Evolutionary conservation across 2,329 filamentous ascomycete genomes (phyloP).

Genomic region (Fusarium coffeatum): DNA sequence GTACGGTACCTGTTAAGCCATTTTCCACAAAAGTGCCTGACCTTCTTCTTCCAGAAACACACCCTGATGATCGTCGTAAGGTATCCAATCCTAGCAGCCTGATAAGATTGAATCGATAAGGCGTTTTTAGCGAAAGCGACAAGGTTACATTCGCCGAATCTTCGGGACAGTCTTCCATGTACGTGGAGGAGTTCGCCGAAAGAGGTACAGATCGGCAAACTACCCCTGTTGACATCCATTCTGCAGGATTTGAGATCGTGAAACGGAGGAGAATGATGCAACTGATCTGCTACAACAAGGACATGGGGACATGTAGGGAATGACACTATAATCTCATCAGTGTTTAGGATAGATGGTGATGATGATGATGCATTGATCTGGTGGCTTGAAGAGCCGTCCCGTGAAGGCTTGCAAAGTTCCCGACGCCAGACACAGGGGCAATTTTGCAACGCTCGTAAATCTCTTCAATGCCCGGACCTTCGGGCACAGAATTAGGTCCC

Average conservation of each 20-base stretch:
- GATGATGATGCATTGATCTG: too few relatives aligned
- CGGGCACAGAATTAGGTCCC: not conserved
- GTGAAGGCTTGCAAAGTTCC: not conserved
- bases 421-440: not conserved
- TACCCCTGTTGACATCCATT: not conserved
- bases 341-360: too few relatives aligned
- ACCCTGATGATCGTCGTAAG: not conserved
- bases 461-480: not conserved
- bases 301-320: too few relatives aligned
- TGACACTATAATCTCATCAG: too few relatives aligned
- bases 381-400: not conserved
- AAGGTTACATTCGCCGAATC: not conserved
- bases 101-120: not conserved
- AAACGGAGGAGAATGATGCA: not conserved
- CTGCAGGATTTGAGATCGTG: not conserved
- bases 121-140: not conserved
- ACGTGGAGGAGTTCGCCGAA: not conserved
- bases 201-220: not conserved
- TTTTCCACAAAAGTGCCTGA: not conserved
- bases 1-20: not conserved
- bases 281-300: conserved; percentile 2
- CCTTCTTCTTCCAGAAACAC: not conserved
- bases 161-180: not conserved
- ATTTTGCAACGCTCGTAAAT: not conserved
- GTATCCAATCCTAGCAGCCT: not conserved